phyloP scores from a whole-genome alignment of 202 grass and related monocot genomes.

The Musa balbisiana region DNA sequence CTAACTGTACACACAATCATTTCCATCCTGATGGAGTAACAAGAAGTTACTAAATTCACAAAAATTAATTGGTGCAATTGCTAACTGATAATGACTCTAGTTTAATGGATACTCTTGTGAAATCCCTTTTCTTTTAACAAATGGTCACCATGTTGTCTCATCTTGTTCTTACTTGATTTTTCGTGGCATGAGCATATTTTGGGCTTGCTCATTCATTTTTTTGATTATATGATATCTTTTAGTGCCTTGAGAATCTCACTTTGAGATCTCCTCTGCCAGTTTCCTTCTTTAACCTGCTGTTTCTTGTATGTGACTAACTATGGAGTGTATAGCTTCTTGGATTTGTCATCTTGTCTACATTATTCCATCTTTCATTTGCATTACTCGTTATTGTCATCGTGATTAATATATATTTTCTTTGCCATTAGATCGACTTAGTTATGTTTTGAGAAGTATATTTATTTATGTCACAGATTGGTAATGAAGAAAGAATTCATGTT shows the following conservation, averaged over 20 bases:
- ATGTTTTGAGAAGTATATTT: conserved; percentile 18
- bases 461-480: conserved; percentile 61
- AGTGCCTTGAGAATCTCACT: background rate
- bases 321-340: background rate
- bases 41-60: too few relatives aligned
- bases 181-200: background rate
- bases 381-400: background rate
- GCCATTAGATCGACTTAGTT: background rate
- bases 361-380: too few relatives aligned
- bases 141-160: too few relatives aligned
- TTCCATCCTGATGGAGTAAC: too few relatives aligned
- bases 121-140: too few relatives aligned
- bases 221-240: background rate
- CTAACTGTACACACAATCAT: too few relatives aligned
- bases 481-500: conserved; percentile 90
- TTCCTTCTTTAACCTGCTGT: background rate
- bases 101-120: too few relatives aligned
- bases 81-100: too few relatives aligned
- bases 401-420: background rate
- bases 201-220: background rate
- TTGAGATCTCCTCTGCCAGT: background rate
- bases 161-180: too few relatives aligned
- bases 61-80: too few relatives aligned
- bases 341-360: background rate
- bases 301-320: background rate